Conservation (phyloP, 192 early-diverging fungal species). For the Coemansia sp. region DNA sequence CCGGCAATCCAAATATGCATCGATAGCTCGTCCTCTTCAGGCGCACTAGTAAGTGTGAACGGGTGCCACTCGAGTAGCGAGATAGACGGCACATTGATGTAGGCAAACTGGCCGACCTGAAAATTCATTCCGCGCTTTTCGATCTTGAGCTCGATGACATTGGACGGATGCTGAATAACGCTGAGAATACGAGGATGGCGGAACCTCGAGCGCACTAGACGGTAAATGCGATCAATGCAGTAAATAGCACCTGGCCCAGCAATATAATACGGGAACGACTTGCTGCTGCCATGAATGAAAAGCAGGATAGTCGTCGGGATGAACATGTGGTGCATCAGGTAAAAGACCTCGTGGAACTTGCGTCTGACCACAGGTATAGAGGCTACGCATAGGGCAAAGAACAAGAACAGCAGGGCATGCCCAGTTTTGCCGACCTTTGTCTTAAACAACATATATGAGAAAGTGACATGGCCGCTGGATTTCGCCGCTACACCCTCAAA, state of each 20-base stretch:
- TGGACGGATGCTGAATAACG: slow-evolving; percentile 84
- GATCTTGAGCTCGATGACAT: slow-evolving; percentile 83
- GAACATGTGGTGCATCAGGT: slow-evolving; percentile 89
- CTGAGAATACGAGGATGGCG: slow-evolving; percentile 73
- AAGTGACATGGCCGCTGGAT: slow-evolving; percentile 43
- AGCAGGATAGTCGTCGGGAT: slow-evolving; percentile 71
- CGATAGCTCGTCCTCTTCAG: slow-evolving; percentile 74
- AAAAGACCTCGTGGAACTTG: slow-evolving; percentile 71
- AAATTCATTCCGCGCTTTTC: slow-evolving; percentile 63
- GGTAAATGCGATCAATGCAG: slow-evolving; percentile 68
- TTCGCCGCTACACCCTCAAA: slow-evolving; percentile 51
- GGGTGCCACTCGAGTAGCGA: slow-evolving; percentile 78
- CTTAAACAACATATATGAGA: slow-evolving; percentile 60
- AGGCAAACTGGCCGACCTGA: slow-evolving; percentile 82
- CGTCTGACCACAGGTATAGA: slow-evolving; percentile 46
- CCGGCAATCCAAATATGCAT: slow-evolving; percentile 81
- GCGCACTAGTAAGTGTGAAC: slow-evolving; percentile 83
- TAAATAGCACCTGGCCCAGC: slow-evolving; percentile 69
- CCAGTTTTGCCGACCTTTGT: slow-evolving; percentile 74
- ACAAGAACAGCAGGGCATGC: slow-evolving; percentile 57
- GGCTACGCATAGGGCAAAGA: slow-evolving; percentile 43
- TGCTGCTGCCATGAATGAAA: slow-evolving; percentile 75
- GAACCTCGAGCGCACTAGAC: slow-evolving; percentile 69
- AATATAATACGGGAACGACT: slow-evolving; percentile 80
- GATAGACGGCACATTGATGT: slow-evolving; percentile 75